Conservation (phyloP, 805 yeast species). For the Kodamaea kakaduensis region DNA sequence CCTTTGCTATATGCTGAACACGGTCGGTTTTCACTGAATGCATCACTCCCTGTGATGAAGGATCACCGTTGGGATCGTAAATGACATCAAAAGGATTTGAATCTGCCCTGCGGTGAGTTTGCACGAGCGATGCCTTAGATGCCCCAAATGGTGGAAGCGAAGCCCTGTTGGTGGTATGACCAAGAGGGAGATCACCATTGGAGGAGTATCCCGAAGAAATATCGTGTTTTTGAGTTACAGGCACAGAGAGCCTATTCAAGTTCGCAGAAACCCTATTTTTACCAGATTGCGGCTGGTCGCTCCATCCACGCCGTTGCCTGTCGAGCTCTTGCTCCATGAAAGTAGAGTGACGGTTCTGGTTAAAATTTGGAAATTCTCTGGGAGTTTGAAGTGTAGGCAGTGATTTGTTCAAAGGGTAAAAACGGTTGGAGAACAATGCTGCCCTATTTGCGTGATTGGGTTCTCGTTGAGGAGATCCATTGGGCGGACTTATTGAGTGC, state of each 20-base stretch:
- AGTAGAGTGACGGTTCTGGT: neutral
- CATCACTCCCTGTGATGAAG: neutral
- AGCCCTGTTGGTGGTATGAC: neutral
- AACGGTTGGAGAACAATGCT: too few relatives aligned
- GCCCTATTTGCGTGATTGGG: too few relatives aligned
- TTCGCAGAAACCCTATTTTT: too few relatives aligned
- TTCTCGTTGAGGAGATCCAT: too few relatives aligned
- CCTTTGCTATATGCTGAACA: neutral
- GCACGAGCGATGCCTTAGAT: too few relatives aligned
- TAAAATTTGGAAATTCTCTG: neutral
- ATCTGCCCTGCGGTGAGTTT: constrained; percentile 12
- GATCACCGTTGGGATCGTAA: constrained; percentile 11
- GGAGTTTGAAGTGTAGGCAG: constrained; percentile 1
- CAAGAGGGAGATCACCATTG: too few relatives aligned
- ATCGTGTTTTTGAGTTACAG: too few relatives aligned
- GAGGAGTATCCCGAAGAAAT: too few relatives aligned
- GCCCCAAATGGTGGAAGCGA: constrained; percentile 3
- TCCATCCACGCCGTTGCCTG: too few relatives aligned
- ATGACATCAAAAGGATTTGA: constrained; percentile 30
- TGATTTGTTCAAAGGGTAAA: constrained; percentile 2
- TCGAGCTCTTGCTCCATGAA: neutral
- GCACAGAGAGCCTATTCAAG: too few relatives aligned
- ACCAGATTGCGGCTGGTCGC: too few relatives aligned
- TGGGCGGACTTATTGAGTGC: too few relatives aligned
- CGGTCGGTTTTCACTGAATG: constrained; percentile 1